Evolutionary conservation across 257 asterid species (phyloP).

Genomic region (Craterostigma plantagineum): DNA sequence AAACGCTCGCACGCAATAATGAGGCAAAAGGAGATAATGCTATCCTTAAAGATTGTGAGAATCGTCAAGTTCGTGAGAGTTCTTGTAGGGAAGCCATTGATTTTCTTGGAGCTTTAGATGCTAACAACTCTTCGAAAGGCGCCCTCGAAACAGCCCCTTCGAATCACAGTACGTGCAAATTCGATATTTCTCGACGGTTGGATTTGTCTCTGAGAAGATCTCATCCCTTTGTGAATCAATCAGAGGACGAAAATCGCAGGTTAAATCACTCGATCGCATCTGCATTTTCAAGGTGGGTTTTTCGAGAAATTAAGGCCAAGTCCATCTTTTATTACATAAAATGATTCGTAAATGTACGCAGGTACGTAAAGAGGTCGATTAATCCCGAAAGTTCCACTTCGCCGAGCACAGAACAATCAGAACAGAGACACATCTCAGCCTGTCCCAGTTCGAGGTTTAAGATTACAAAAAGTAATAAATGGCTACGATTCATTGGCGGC

Average conservation of each 20-base stretch:
- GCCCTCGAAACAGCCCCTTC: slow-evolving; percentile 18
- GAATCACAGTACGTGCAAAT: slow-evolving; percentile 24
- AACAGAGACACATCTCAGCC: slow-evolving; percentile 18
- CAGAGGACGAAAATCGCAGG: slow-evolving; percentile 33
- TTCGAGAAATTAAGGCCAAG: slow-evolving; percentile 2
- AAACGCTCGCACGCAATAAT: slow-evolving; percentile 12
- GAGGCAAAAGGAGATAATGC: slow-evolving; percentile 15
- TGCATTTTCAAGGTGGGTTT: slow-evolving; percentile 80
- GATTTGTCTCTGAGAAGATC: slow-evolving; percentile 74
- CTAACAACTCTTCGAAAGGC: slow-evolving; percentile 18
- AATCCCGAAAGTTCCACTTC: background rate
- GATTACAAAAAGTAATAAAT: slow-evolving; percentile 22
- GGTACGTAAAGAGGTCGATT: background rate
- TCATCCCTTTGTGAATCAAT: slow-evolving; percentile 57
- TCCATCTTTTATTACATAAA: background rate
- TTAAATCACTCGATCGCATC: slow-evolving; percentile 82
- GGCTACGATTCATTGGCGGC: slow-evolving; percentile 19
- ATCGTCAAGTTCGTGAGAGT: slow-evolving; percentile 13
- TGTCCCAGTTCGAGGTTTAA: slow-evolving; percentile 33
- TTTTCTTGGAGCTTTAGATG: slow-evolving; percentile 69
- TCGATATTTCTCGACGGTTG: slow-evolving; percentile 30
- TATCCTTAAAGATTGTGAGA: slow-evolving; percentile 4
- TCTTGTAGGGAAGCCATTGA: slow-evolving; percentile 58
- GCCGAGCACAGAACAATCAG: background rate
- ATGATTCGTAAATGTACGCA: background rate